phyloP scores from a whole-genome alignment of 129 eudicot genomes.

The Helianthus annuus region HanXRQr2.0-SUNRISE NC_035440.2:10319427-10319926 shows the following conservation, averaged over 20 bases:
- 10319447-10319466: background rate
- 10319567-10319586: background rate
- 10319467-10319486: background rate
- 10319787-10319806: background rate
- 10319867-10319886: background rate
- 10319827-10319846: constrained; percentile 15
- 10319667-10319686: too few species aligned
- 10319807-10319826: background rate
- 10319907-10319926: too few species aligned
- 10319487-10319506: background rate
- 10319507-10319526: background rate
- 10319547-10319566: background rate
- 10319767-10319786: background rate
- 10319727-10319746: background rate
- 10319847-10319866: background rate
- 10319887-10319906: too few species aligned
- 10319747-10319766: background rate
- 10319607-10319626: too few species aligned
- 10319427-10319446: too few species aligned
- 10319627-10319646: too few species aligned
- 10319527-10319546: background rate
- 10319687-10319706: too few species aligned
- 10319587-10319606: background rate
- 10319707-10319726: background rate
- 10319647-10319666: too few species aligned